These are phyloP conservation scores for Podila epicladia DNA, from an alignment of 192 early-diverging fungal species.

Conservation along the genomic window DNA sequence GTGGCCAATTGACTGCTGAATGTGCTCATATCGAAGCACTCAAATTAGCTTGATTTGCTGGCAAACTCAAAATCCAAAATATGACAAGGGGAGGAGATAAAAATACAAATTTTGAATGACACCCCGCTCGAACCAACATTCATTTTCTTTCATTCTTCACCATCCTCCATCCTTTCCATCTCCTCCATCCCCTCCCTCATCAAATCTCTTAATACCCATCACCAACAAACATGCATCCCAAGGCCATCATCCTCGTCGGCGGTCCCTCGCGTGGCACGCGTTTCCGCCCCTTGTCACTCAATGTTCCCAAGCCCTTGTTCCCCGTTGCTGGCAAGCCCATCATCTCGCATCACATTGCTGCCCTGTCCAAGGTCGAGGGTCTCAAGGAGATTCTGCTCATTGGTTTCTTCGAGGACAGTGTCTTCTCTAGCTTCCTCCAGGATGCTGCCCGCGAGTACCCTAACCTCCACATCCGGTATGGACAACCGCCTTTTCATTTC, in stretches of 20 bases:
- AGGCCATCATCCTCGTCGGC: constrained; percentile 97
- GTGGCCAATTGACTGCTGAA: too few species aligned
- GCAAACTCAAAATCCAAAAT: background rate
- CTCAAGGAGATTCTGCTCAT: constrained; percentile 95
- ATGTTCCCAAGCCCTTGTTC: constrained; percentile 98
- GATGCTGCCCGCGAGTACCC: constrained; percentile 90
- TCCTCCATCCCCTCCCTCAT: constrained; percentile 2
- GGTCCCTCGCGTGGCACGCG: constrained; percentile 97
- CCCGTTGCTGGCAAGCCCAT: constrained; percentile 96
- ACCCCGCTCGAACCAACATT: background rate
- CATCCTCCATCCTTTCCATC: constrained; percentile 1
- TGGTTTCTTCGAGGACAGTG: constrained; percentile 96
- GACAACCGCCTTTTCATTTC: background rate
- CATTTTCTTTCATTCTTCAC: background rate
- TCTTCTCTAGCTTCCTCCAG: constrained; percentile 91
- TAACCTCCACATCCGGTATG: constrained; percentile 83
- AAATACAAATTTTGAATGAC: too few species aligned
- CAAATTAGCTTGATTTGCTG: too few species aligned
- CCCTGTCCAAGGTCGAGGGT: constrained; percentile 86
- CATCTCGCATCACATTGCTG: constrained; percentile 96
- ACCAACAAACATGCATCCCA: constrained; percentile 52
- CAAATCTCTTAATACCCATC: background rate
- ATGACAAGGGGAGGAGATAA: background rate
- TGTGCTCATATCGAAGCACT: too few species aligned
- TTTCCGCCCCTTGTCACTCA: constrained; percentile 96